Percentiles rank a stretch among this genome's conserved stretches.
Evolutionary conservation across 805 yeast genomes (phyloP).

Genomic region (Ogataea ganodermae): DNA sequence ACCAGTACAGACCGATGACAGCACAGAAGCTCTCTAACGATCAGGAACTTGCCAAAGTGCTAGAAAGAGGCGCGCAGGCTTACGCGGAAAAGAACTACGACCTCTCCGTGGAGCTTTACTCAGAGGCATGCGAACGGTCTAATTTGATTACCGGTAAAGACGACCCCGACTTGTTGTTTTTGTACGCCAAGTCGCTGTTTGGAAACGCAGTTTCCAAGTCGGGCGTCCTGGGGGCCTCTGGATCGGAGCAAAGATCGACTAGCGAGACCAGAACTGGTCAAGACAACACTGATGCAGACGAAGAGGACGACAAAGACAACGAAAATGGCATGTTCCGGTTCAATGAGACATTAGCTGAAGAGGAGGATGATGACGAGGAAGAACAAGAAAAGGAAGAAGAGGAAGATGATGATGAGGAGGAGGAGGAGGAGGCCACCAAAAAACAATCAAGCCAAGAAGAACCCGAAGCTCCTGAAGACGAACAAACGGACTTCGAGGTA

Average conservation of each 20-base stretch:
- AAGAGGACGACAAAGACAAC: conserved; percentile 35
- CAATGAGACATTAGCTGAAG: conserved; percentile 35
- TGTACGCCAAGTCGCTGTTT: conserved; percentile 81
- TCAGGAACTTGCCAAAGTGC: conserved; percentile 45
- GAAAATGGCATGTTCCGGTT: conserved; percentile 29
- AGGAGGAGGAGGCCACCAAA: conserved; percentile 17
- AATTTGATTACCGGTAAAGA: conserved; percentile 60
- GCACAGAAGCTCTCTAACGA: conserved; percentile 31
- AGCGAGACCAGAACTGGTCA: conserved; percentile 21
- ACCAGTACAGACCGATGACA: background rate
- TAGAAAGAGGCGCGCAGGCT: conserved; percentile 63
- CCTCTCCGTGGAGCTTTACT: conserved; percentile 67
- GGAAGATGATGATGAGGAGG: conserved; percentile 29
- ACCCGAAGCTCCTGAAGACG: conserved; percentile 37
- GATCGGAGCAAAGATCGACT: conserved; percentile 1
- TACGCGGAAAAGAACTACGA: conserved; percentile 69
- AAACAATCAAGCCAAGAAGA: conserved; percentile 20
- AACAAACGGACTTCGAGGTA: conserved; percentile 75
- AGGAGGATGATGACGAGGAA: conserved; percentile 28
- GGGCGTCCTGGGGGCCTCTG: conserved; percentile 69
- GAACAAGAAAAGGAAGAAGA: conserved; percentile 26
- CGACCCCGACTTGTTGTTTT: conserved; percentile 66
- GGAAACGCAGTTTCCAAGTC: conserved; percentile 73
- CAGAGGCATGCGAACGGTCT: conserved; percentile 66
- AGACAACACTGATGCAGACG: conserved; percentile 35